Percentiles rank a stretch among this genome's conserved stretches.
phyloP scores from a whole-genome alignment of 805 yeast genomes.

The Saitoella complicata region DNA sequence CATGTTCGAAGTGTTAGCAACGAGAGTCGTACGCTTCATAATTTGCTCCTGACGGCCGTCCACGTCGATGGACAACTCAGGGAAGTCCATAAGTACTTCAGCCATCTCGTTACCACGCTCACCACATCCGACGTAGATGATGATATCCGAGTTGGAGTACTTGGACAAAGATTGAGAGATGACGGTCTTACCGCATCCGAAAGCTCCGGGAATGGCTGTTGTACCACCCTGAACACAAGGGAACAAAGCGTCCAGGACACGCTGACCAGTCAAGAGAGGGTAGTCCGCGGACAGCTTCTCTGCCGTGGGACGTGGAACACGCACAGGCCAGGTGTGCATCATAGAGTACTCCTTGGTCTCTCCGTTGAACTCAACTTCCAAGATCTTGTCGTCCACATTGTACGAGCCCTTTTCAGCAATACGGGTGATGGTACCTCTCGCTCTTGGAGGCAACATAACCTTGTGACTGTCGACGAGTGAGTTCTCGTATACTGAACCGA shows the following conservation, averaged over 20 bases:
- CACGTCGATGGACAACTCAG: slow-evolving; percentile 82
- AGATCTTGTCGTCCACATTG: slow-evolving; percentile 70
- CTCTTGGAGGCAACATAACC: slow-evolving; percentile 92
- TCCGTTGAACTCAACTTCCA: slow-evolving; percentile 93
- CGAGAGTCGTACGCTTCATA: slow-evolving; percentile 98
- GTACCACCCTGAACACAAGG: slow-evolving; percentile 99
- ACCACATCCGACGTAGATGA: slow-evolving; percentile 91
- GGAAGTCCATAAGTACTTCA: slow-evolving; percentile 98
- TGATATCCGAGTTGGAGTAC: slow-evolving; percentile 92
- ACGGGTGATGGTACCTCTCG: slow-evolving; percentile 88
- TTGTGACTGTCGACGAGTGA: slow-evolving; percentile 85
- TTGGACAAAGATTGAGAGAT: slow-evolving; percentile 94
- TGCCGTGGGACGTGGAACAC: slow-evolving; percentile 98
- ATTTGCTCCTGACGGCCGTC: slow-evolving; percentile 93
- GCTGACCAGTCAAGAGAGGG: slow-evolving; percentile 95
- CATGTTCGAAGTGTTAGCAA: slow-evolving; percentile 98
- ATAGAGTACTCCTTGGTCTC: slow-evolving; percentile 62
- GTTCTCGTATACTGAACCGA: slow-evolving; percentile 86
- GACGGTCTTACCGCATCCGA: slow-evolving; percentile 98
- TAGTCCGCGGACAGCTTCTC: slow-evolving; percentile 84
- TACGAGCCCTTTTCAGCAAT: slow-evolving; percentile 84
- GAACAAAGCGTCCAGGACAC: slow-evolving; percentile 93
- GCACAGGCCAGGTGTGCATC: slow-evolving; percentile 99
- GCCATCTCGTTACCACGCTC: slow-evolving; percentile 99
- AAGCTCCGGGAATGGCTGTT: slow-evolving; percentile 99